Evolutionary conservation across 1,284 basidiomycete genomes (phyloP), one percentile per base, ranked within the genome.

Genomic region (Leccinum subspadiceum): DNA sequence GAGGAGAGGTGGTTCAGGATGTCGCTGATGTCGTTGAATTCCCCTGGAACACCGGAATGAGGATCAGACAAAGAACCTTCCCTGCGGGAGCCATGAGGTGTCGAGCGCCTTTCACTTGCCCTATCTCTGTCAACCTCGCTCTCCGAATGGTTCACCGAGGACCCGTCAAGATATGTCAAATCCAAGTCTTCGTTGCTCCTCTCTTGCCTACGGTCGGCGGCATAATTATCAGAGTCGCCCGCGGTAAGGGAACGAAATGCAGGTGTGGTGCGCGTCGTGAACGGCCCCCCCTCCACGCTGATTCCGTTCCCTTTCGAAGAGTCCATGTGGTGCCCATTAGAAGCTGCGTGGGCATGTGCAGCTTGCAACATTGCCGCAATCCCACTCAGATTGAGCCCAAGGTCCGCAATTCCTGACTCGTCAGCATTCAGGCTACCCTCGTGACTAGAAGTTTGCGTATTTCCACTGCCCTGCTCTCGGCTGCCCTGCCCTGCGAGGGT

Each of bases 281-380:
- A 78, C 60, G 79, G 79, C 64, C 78, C 78, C 54, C 80, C 75
- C 31, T 80, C 77, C 53, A 70, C 68, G 54, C 69, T 76, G 62
- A 77, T 74, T n/a, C 76, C 75, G 62, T 77, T 77, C 62, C 78
- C 75, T 65, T 79, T 78, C 17, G 77, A 77, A 17, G 78, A 75
- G 60, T 78, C 73, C 58, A 79, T 77, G 61, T 77, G 79, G 61
- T 80, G 80, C 57, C 81, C 79, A 60, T 76, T 77, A 62, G 82
- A 79, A 29, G 78, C 75, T 49, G 80, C 82, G 59, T 86, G 84
- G 4, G 84, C 82, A 56, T 89, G 85, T 5, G 86, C 89, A 54
- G 87, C 89, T 64, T 90, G 87, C 29, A 92, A 77, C 64, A 89
- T 85, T 51, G 87, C 88, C 20, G 86, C 87, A 53, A 92, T 80